phyloP scores from a whole-genome alignment of 257 asterid genomes.

The Cinchona pubescens region DNA sequence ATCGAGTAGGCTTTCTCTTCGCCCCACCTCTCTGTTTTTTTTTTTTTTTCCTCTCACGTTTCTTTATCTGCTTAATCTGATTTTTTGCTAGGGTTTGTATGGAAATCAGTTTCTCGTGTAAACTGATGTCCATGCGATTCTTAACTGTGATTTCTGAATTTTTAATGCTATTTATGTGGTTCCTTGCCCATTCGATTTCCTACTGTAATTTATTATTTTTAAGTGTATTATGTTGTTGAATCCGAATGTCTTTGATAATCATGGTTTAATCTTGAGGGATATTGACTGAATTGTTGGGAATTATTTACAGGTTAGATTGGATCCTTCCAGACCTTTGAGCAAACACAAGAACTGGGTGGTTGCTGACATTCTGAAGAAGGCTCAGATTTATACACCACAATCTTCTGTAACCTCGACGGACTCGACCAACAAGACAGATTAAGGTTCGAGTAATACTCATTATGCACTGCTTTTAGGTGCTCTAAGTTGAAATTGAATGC shows the following conservation, averaged over 20 bases:
- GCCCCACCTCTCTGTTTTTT: not conserved
- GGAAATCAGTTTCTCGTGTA: not conserved
- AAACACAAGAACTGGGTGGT: slow-evolving; percentile 73
- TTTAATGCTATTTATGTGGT: not conserved
- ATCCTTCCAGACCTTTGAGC: slow-evolving; percentile 86
- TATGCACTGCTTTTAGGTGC: not conserved
- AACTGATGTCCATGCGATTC: not conserved
- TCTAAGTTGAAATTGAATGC: not conserved
- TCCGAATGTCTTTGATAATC: not conserved
- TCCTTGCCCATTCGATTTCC: too few relatives aligned
- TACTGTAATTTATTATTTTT: not conserved
- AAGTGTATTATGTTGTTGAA: not conserved
- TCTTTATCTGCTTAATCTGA: not conserved
- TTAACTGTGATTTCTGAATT: not conserved
- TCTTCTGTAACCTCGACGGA: slow-evolving; percentile 21
- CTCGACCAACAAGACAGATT: slow-evolving; percentile 21
- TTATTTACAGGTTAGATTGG: slow-evolving; percentile 65
- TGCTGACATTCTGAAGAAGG: slow-evolving; percentile 75
- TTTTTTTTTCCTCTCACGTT: not conserved
- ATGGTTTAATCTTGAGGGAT: not conserved
- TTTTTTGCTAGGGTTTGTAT: not conserved
- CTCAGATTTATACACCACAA: slow-evolving; percentile 54
- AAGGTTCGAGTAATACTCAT: not conserved
- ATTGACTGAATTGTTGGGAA: not conserved
- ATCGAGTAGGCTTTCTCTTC: slow-evolving; percentile 54